A percentile compares a stretch with the other conserved stretches of the same genome.
phyloP scores from a whole-genome alignment of 2,329 filamentous ascomycete genomes.

The Chaetomium olivaceum region DNA sequence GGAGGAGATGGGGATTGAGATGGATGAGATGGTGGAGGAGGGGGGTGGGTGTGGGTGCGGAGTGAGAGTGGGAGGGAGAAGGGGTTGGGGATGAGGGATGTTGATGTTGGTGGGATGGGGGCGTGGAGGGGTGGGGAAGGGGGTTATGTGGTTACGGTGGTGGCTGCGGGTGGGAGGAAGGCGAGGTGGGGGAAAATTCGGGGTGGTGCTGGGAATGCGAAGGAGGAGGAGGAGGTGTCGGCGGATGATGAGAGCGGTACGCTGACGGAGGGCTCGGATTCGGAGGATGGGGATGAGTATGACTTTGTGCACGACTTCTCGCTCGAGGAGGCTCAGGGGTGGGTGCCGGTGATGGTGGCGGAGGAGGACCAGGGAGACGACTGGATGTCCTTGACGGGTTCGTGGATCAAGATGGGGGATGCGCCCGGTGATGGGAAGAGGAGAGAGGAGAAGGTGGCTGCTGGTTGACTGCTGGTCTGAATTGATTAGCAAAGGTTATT shows the following conservation, averaged over 20 bases:
- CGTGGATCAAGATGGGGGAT: constrained; percentile 20
- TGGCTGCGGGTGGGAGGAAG: background rate
- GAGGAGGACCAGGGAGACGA: constrained; percentile 18
- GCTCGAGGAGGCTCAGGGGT: constrained; percentile 13
- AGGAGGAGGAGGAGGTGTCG: background rate
- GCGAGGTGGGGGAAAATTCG: background rate
- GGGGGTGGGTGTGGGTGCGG: background rate
- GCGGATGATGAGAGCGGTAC: background rate
- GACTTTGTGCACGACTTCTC: constrained; percentile 9
- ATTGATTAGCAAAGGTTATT: background rate
- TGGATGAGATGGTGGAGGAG: background rate
- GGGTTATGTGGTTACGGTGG: background rate
- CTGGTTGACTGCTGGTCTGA: background rate
- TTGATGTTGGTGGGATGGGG: constrained; percentile 3
- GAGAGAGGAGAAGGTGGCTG: background rate
- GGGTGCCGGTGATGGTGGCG: constrained; percentile 24
- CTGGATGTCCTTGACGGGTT: constrained; percentile 25
- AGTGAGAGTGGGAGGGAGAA: constrained; percentile 10
- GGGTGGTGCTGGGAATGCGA: background rate
- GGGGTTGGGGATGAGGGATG: background rate
- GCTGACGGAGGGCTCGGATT: background rate
- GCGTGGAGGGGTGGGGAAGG: background rate
- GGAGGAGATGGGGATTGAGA: background rate
- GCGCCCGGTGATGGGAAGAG: background rate
- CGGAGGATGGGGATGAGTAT: constrained; percentile 8